Percentiles rank a stretch among this genome's conserved stretches.
These are phyloP conservation scores for Miscanthus sacchariflorus DNA, from an alignment of 202 grass and related monocot species.

Conservation along the genomic window DNA sequence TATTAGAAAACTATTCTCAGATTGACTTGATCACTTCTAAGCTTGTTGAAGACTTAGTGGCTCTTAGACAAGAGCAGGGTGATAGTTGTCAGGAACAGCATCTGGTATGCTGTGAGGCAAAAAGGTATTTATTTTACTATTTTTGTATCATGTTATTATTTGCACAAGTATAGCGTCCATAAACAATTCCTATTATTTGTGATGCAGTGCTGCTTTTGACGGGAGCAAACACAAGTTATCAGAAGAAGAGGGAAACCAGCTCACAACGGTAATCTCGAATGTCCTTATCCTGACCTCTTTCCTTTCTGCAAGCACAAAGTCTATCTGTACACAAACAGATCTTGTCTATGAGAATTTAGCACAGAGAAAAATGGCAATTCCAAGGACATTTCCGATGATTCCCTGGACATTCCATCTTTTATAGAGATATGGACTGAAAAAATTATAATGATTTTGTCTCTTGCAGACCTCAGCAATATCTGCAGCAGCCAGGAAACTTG, in stretches of 20 bases:
- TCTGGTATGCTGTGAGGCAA: conserved; percentile 19
- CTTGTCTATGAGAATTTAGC: neutral
- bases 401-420: conserved; percentile 10
- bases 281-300: neutral
- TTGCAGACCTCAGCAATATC: conserved; percentile 60
- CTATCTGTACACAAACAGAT: conserved; percentile 3
- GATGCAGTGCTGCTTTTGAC: conserved; percentile 45
- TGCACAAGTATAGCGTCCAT: neutral
- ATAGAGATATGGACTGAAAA: neutral
- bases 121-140: conserved; percentile 36
- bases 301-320: conserved; percentile 15
- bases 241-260: conserved; percentile 30
- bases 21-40: conserved; percentile 30
- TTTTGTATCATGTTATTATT: conserved; percentile 3
- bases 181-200: conserved; percentile 29
- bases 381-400: conserved; percentile 18
- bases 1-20: conserved; percentile 10
- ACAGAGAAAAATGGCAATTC: conserved; percentile 12
- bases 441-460: conserved; percentile 9
- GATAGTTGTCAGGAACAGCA: conserved; percentile 23
- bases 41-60: conserved; percentile 8
- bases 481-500: conserved; percentile 64
- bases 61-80: conserved; percentile 24
- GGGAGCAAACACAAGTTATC: neutral
- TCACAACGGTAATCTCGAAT: conserved; percentile 44